Percentiles rank a stretch among this genome's conserved stretches.
These are phyloP conservation scores for Myxozyma sirexii DNA, from an alignment of 805 yeast genomes.

Conservation along the genomic window DNA sequence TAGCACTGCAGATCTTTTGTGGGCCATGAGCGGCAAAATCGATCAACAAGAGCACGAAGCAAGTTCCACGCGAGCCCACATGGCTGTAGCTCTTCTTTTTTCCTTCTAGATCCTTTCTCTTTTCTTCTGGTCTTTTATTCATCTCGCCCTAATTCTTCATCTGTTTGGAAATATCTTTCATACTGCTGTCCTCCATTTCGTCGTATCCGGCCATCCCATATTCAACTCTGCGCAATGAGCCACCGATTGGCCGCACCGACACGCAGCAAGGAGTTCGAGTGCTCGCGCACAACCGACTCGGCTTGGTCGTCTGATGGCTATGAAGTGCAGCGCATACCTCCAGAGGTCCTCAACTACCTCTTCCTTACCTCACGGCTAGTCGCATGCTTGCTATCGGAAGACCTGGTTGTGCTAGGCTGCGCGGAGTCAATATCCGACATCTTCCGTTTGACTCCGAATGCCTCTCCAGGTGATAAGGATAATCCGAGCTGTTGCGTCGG, in stretches of 20 bases:
- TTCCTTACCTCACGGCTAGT: conserved; percentile 7
- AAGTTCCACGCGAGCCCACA: not conserved
- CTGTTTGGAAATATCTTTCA: too few species aligned
- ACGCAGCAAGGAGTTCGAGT: conserved; percentile 7
- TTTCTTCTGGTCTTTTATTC: too few species aligned
- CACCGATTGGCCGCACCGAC: conserved; percentile 3
- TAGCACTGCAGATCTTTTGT: not conserved
- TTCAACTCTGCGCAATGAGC: conserved; percentile 7
- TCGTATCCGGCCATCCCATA: too few species aligned
- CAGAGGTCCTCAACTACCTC: conserved; percentile 1
- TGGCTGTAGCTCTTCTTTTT: not conserved
- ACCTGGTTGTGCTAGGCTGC: not conserved
- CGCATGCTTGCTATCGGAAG: not conserved
- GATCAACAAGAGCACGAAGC: not conserved
- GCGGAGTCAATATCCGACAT: conserved; percentile 2
- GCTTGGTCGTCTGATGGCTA: not conserved
- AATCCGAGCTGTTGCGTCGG: conserved; percentile 4
- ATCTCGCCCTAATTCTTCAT: too few species aligned
- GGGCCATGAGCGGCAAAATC: not conserved
- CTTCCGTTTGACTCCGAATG: conserved; percentile 8
- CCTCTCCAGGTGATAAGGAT: not conserved
- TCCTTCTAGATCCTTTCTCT: not conserved
- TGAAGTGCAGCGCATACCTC: not conserved
- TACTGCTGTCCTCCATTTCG: too few species aligned
- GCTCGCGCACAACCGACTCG: conserved; percentile 3